Percentiles rank a stretch among this genome's conserved stretches.
These are phyloP conservation scores for Fusarium citri DNA, from an alignment of 2,329 filamentous ascomycete genomes.

Conservation along the genomic window DNA sequence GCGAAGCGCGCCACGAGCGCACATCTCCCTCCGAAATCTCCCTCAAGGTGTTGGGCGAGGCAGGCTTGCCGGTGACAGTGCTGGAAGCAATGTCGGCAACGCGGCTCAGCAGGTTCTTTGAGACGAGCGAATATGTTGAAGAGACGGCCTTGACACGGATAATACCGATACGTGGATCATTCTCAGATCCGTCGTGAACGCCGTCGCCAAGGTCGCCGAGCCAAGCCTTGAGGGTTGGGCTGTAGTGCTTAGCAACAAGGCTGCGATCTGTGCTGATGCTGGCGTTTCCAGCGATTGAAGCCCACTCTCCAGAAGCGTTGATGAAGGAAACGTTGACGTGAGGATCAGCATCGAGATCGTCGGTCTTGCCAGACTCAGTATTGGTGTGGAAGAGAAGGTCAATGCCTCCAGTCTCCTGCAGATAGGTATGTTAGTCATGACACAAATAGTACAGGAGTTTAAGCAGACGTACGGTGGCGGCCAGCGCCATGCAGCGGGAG, in stretches of 20 bases:
- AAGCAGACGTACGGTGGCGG: conserved; percentile 72
- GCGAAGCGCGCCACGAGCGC: conserved; percentile 62
- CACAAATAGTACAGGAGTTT: not conserved
- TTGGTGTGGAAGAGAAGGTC: conserved; percentile 94
- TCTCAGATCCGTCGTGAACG: conserved; percentile 81
- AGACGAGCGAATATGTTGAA: conserved; percentile 76
- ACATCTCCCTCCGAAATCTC: conserved; percentile 77
- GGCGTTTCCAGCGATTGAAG: conserved; percentile 81
- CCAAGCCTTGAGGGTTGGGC: conserved; percentile 81
- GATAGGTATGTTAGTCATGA: conserved; percentile 1
- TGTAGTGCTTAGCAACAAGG: conserved; percentile 80
- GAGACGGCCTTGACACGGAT: conserved; percentile 81
- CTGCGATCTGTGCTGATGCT: conserved; percentile 75
- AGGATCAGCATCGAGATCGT: conserved; percentile 78
- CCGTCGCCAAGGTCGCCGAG: conserved; percentile 87
- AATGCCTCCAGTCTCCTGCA: conserved; percentile 78
- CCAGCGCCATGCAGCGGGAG: conserved; percentile 88
- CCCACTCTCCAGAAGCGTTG: conserved; percentile 82
- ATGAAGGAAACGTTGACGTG: conserved; percentile 87
- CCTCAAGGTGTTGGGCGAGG: conserved; percentile 79
- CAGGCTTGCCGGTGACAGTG: conserved; percentile 75
- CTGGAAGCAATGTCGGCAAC: conserved; percentile 81
- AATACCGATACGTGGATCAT: conserved; percentile 84
- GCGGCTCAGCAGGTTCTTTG: conserved; percentile 72
- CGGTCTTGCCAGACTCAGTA: conserved; percentile 88